phyloP scores from a whole-genome alignment of 192 early-diverging fungal genomes.

The Coemansia furcata region DNA sequence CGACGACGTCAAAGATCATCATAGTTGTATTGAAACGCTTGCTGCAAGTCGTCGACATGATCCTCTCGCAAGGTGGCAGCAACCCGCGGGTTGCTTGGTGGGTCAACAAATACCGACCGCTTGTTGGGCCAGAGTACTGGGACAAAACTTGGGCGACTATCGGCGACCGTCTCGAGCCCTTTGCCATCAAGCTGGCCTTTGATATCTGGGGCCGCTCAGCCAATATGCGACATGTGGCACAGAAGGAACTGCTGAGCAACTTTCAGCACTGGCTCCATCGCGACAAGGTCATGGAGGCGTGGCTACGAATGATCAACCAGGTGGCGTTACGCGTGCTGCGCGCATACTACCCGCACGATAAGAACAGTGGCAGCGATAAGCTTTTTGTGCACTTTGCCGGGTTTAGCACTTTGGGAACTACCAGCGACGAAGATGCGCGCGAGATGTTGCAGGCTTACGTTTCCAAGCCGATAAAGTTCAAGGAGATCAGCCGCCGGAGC shows the following conservation, averaged over 20 bases:
- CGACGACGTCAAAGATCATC: neutral
- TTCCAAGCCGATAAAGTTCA: constrained; percentile 14
- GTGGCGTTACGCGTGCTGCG: constrained; percentile 21
- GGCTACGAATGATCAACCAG: constrained; percentile 30
- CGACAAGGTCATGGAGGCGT: constrained; percentile 24
- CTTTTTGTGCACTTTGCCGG: constrained; percentile 19
- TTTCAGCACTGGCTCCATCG: constrained; percentile 45
- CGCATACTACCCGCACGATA: constrained; percentile 27
- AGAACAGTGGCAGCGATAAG: constrained; percentile 2
- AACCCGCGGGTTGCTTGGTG: constrained; percentile 32
- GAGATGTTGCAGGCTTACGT: constrained; percentile 16
- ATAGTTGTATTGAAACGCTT: constrained; percentile 5
- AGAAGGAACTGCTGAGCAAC: constrained; percentile 5
- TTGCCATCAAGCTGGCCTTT: constrained; percentile 36
- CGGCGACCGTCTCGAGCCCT: constrained; percentile 42
- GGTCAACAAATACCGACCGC: constrained; percentile 20
- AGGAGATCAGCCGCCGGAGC: constrained; percentile 10
- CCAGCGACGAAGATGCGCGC: constrained; percentile 13
- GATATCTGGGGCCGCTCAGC: constrained; percentile 36
- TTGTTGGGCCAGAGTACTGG: constrained; percentile 39
- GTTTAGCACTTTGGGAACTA: constrained; percentile 22
- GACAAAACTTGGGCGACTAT: constrained; percentile 46
- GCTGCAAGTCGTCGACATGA: constrained; percentile 36
- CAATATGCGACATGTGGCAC: neutral
- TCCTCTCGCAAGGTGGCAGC: constrained; percentile 41